Conservation (phyloP, 2,329 filamentous ascomycete species). For the Aaosphaeria pasadenensis region DNA sequence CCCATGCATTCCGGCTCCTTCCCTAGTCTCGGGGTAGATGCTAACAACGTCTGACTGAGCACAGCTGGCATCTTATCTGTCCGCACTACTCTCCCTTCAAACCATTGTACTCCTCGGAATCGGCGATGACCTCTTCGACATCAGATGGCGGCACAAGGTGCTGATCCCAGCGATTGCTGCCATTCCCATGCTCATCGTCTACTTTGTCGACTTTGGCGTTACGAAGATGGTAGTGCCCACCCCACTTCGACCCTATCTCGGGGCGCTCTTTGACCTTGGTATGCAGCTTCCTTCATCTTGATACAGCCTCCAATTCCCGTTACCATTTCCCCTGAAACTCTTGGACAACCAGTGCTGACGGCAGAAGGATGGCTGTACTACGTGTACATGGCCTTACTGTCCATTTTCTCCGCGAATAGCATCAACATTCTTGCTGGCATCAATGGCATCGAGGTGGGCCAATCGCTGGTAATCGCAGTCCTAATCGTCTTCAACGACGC, state of each 20-base stretch:
- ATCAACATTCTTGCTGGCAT: conserved; percentile 99
- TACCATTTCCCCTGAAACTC: conserved; percentile 1
- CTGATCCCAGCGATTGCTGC: conserved; percentile 93
- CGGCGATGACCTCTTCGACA: conserved; percentile 95
- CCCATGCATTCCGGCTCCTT: background rate
- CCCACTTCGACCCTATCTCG: conserved; percentile 78
- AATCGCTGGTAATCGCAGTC: conserved; percentile 85
- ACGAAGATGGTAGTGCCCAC: conserved; percentile 91
- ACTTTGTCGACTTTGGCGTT: conserved; percentile 98
- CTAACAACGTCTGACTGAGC: background rate
- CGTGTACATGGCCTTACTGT: conserved; percentile 90
- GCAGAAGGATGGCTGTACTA: conserved; percentile 67
- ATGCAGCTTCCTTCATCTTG: conserved; percentile 1
- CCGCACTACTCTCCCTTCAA: conserved; percentile 89
- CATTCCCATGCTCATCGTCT: conserved; percentile 90
- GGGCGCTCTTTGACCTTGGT: conserved; percentile 77
- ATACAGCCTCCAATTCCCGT: conserved; percentile 1
- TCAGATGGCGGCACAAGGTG: conserved; percentile 98
- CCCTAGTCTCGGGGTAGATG: background rate
- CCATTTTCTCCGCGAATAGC: conserved; percentile 97
- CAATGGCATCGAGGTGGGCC: conserved; percentile 94
- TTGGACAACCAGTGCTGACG: conserved; percentile 11
- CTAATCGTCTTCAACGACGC: conserved; percentile 83
- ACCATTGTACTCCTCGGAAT: conserved; percentile 88
- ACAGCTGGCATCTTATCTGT: conserved; percentile 89